Evolutionary conservation across 2,329 filamentous ascomycete genomes (phyloP), one percentile per base, ranked within the genome.

Genomic region (Fusarium torulosum): DNA sequence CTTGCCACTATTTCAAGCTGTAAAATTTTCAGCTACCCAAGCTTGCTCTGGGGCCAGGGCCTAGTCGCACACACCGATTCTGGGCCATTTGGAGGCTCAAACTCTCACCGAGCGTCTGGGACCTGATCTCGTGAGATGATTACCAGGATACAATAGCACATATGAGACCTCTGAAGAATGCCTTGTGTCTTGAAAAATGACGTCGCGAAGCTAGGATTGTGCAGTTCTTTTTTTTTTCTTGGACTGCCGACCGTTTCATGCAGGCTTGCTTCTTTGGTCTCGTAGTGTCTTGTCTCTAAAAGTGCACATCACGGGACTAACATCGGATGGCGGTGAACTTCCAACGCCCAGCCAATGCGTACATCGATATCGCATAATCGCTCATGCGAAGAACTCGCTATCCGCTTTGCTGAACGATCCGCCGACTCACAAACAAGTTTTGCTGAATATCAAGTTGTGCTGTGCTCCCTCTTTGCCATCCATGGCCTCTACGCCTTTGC

Each of bases 1-100:
- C 46, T 72, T 59, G 69, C 72, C 72, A 72, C 67, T 35, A 43
- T 53, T 53, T 40, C 38, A 59, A 59, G 61, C 65, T 72, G 69
- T 61, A 56, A 35, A 41, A 53, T 59, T 63, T 73, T 74, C 68
- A 74, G 72, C 72, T 71, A 49, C 52, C 56, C 59, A 53, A 43
- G 56, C 46, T 43, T 59, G 55, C 38, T 52, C 50, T 25, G 45
- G 52, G 40, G 60, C 59, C 29, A 35, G 58, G 52, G 62, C 49
- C 54, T 66, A 65, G 59, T 61, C 57, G 56, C 33, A 50, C 56
- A 58, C 56, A 68, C 59, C 53, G 56, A 63, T 55, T 35, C 42
- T 49, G 25, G 52, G 57, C 57, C 63, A 66, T 37, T 43, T 54
- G 53, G 59, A 63, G 59, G 55, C 52, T 66, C 63, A 62, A 51